These are phyloP conservation scores for Debaryomyces robertsiae DNA, from an alignment of 1,139 yeast genomes.

Conservation along the genomic window DNA sequence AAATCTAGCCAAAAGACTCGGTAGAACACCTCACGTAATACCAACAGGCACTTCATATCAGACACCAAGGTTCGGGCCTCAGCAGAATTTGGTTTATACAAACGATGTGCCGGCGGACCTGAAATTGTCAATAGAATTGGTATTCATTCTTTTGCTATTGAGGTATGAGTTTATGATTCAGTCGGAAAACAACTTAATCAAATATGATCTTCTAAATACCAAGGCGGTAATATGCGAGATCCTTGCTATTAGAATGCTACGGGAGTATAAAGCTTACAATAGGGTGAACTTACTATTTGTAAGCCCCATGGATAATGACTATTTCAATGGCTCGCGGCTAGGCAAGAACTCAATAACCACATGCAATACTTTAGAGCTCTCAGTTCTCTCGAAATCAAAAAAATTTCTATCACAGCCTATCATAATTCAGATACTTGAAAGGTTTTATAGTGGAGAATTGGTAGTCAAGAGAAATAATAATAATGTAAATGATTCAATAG, in stretches of 20 bases:
- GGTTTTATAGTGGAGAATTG: slow-evolving; percentile 57
- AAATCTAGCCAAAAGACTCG: slow-evolving; percentile 15
- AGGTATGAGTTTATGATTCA: slow-evolving; percentile 52
- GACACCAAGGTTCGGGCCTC: slow-evolving; percentile 26
- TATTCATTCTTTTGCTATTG: slow-evolving; percentile 38
- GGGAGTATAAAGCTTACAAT: slow-evolving; percentile 50
- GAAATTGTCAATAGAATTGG: slow-evolving; percentile 28
- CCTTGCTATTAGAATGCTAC: slow-evolving; percentile 52
- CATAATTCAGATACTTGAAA: slow-evolving; percentile 50
- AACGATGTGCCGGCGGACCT: slow-evolving; percentile 13
- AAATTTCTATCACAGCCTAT: slow-evolving; percentile 59
- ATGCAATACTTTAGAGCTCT: slow-evolving; percentile 56
- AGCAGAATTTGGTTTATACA: slow-evolving; percentile 10
- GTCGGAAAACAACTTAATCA: slow-evolving; percentile 49
- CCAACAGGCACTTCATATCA: slow-evolving; percentile 14
- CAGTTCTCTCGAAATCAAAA: slow-evolving; percentile 57
- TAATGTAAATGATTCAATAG: slow-evolving; percentile 40
- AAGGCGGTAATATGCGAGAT: slow-evolving; percentile 59
- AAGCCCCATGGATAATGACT: slow-evolving; percentile 40
- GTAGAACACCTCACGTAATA: slow-evolving; percentile 3
- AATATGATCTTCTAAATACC: slow-evolving; percentile 51
- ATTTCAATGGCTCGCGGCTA: slow-evolving; percentile 11
- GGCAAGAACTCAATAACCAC: slow-evolving; percentile 12
- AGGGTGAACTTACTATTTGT: slow-evolving; percentile 46
- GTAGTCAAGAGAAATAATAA: slow-evolving; percentile 24